A percentile compares a stretch with the other conserved stretches of the same genome.
Evolutionary conservation across 169 alveolate species (phyloP).

Genomic region (Prorocentrum cordatum): DNA sequence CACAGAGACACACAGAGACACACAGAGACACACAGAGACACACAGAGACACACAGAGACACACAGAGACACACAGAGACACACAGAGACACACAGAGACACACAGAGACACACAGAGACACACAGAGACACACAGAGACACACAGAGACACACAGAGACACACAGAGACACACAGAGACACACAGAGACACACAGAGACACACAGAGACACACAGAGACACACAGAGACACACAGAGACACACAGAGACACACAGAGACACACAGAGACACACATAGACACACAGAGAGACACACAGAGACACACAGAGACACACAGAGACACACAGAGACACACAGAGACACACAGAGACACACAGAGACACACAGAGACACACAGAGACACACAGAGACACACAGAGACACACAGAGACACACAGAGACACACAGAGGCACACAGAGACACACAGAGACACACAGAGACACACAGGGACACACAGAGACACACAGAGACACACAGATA

Average conservation of each 20-base stretch:
- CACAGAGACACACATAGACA: constrained; percentile 13
- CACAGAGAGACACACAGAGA: constrained; percentile 1
- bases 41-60: constrained; percentile 10
- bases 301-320: background rate
- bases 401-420: background rate
- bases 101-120: constrained; percentile 2
- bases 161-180: constrained; percentile 6
- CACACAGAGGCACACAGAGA: background rate
- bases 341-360: background rate
- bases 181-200: constrained; percentile 14
- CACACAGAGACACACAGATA: background rate
- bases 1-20: background rate
- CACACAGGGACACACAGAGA: background rate
- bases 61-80: constrained; percentile 8
- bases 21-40: constrained; percentile 6
- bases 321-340: background rate
- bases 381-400: background rate
- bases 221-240: constrained; percentile 14
- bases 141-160: constrained; percentile 3
- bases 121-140: constrained; percentile 3
- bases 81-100: constrained; percentile 14
- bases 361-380: background rate
- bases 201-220: constrained; percentile 13
- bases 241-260: constrained; percentile 10
- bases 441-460: background rate